These are phyloP conservation scores for Cochlearia excelsa DNA, from an alignment of 345 rosid species.

Conservation along the genomic window DNA sequence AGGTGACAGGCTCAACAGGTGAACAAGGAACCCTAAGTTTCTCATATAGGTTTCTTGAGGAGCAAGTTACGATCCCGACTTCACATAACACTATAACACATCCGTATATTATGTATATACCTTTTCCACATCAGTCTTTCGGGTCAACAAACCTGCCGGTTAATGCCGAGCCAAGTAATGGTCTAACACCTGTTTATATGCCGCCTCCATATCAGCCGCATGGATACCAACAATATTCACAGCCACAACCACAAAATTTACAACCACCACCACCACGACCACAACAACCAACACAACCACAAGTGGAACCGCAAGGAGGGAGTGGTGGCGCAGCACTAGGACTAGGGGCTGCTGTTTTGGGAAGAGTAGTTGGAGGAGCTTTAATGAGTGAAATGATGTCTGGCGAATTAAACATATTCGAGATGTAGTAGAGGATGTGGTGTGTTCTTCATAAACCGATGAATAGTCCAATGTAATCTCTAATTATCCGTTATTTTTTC, in stretches of 20 bases:
- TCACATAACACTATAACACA: not conserved
- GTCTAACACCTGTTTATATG: slow-evolving; percentile 18
- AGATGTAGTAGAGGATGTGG: slow-evolving; percentile 15
- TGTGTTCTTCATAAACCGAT: not conserved
- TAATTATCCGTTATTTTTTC: not conserved
- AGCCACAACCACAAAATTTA: not conserved
- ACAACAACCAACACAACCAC: slow-evolving; percentile 30
- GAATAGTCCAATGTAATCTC: too few species aligned
- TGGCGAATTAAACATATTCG: slow-evolving; percentile 22
- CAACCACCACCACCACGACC: slow-evolving; percentile 2
- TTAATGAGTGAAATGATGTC: slow-evolving; percentile 57
- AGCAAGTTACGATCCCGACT: slow-evolving; percentile 12
- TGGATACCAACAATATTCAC: slow-evolving; percentile 18
- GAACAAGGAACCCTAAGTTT: slow-evolving; percentile 58
- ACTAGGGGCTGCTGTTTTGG: slow-evolving; percentile 55
- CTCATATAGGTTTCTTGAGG: slow-evolving; percentile 49
- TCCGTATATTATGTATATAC: slow-evolving; percentile 25
- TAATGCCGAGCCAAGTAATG: slow-evolving; percentile 9
- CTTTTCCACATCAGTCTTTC: slow-evolving; percentile 15
- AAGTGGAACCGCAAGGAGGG: slow-evolving; percentile 30
- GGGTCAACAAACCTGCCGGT: not conserved
- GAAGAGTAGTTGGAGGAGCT: slow-evolving; percentile 61
- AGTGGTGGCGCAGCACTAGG: slow-evolving; percentile 39
- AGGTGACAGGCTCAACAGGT: slow-evolving; percentile 32
- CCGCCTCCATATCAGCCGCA: slow-evolving; percentile 10